These are phyloP conservation scores for rapeseed (Brassica napus) DNA, from an alignment of 345 rosid genomes.

Conservation along the genomic window DNA sequence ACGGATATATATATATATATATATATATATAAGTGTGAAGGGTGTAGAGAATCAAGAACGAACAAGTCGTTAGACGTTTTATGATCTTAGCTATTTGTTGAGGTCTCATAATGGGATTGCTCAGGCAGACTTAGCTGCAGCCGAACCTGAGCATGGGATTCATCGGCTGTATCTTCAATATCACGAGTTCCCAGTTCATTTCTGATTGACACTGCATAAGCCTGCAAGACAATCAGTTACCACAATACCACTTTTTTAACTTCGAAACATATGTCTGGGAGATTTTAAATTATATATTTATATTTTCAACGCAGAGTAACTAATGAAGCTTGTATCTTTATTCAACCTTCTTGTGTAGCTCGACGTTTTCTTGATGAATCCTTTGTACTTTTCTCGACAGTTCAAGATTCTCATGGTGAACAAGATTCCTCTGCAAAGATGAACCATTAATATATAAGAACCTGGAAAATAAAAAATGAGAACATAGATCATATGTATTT, in stretches of 20 bases:
- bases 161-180: constrained; percentile 34
- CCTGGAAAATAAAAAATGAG: not conserved
- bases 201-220: constrained; percentile 39
- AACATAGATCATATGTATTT: not conserved
- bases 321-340: not conserved
- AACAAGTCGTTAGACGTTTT: not conserved
- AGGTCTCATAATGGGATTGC: constrained; percentile 25
- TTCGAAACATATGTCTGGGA: not conserved
- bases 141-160: constrained; percentile 40
- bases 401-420: constrained; percentile 58
- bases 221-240: constrained; percentile 45
- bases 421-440: constrained; percentile 51
- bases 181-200: constrained; percentile 35
- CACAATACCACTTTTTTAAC: constrained; percentile 7
- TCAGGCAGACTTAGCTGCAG: constrained; percentile 56
- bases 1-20: not conserved
- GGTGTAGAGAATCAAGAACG: constrained; percentile 13
- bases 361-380: constrained; percentile 54
- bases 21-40: not conserved
- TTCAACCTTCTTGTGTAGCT: constrained; percentile 57
- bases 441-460: constrained; percentile 4
- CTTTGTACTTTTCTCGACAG: constrained; percentile 51
- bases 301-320: not conserved
- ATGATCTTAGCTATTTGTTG: constrained; percentile 26
- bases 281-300: not conserved